A percentile compares a stretch with the other conserved stretches of the same genome.
Conservation (phyloP, 257 asterid genomes). For the Jacaranda mimosifolia region DNA sequence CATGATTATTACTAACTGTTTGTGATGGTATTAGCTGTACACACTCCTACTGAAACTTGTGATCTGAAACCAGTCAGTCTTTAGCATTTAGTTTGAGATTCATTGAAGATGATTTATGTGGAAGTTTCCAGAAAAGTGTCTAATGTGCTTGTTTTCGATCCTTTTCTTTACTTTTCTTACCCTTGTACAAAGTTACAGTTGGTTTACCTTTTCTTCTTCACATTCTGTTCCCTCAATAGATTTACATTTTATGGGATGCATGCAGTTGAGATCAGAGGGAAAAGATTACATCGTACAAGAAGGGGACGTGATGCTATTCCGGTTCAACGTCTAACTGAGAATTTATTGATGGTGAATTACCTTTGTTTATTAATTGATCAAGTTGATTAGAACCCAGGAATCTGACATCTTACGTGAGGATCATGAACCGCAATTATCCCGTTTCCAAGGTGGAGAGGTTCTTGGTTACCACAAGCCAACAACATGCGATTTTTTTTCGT, state of each 20-base stretch:
- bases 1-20: no score
- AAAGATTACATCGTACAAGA: constrained; percentile 92
- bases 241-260: constrained; percentile 22
- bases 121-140: no score
- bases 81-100: no score
- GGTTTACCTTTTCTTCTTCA: neutral
- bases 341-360: constrained; percentile 20
- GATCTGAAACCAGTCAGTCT: no score
- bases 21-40: no score
- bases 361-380: constrained; percentile 10
- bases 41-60: no score
- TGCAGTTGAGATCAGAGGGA: constrained; percentile 97
- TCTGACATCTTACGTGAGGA: constrained; percentile 20
- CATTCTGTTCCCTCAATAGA: neutral
- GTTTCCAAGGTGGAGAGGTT: neutral
- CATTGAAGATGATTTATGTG: no score
- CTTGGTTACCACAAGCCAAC: neutral
- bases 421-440: neutral
- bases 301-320: constrained; percentile 95
- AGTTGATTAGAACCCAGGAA: constrained; percentile 10
- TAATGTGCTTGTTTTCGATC: neutral
- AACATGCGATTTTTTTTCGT: neutral
- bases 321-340: constrained; percentile 78
- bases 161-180: neutral
- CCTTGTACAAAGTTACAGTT: neutral